Evolutionary conservation across 208 protist species (phyloP), one percentile per base, ranked within the genome.

Genomic region (Novymonas esmeraldas): DNA sequence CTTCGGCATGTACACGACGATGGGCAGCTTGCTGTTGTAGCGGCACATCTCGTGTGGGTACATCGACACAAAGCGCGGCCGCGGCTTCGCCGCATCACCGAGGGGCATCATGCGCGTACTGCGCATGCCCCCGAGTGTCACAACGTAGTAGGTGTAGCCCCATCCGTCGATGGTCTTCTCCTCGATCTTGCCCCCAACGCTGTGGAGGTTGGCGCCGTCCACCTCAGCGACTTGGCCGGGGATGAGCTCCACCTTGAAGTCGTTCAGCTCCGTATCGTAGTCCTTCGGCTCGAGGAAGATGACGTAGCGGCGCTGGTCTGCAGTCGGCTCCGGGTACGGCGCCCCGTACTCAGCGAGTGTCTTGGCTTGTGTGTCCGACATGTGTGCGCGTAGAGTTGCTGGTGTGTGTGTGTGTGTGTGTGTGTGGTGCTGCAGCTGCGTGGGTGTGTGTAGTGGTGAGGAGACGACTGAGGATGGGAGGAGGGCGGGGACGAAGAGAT

Each of bases 161-260:
- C 87, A 93, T 39, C 84, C 87, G 22, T 77, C 14, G 22, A 93
- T 76, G 10, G 29, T 73, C 68, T 85, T 70, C 57, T 81, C 73
- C 67, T 85, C 73, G 26, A 93, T 55, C 24, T 41, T 78, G 46
- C 79, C 87, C n/a, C 59, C 59, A 3, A 89, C 54, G 41, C 65
- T 65, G 76, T 81, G 60, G 26, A n/a, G 62, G 66, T 87, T 89
- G 22, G 69, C 75, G 26, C 73, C 69, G 69, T 89, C 82, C 16
- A 85, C 71, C 18, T 60, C 61, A 58, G 76, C 62, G 26, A 81
- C 58, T 24, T 74, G 79, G 29, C 87, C 87, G 11, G 87, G 82
- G 38, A 90, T 86, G 24, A 90, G 73, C 74, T 90, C 61, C 57
- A 93, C 54, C 65, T 84, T 80, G 69, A 80, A 90, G 67, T 85